Evolutionary conservation across 257 asterid genomes (phyloP).

Genomic region (Coffea canephora): DNA sequence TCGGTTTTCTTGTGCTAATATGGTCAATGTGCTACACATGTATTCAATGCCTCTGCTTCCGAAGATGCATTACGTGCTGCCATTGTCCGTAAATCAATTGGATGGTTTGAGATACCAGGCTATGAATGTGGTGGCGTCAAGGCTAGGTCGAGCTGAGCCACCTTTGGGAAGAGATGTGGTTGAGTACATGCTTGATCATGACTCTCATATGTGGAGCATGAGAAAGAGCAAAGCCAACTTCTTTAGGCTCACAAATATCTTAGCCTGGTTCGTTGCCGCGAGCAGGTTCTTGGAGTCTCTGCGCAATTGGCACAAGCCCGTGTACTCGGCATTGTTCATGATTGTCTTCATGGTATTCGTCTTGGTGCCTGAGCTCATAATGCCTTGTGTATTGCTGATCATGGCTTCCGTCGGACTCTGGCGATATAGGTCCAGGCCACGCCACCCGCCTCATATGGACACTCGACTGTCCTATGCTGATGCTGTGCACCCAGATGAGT

Average conservation of each 20-base stretch:
- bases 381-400: constrained; percentile 53
- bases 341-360: constrained; percentile 43
- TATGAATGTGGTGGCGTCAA: constrained; percentile 67
- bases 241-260: constrained; percentile 64
- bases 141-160: constrained; percentile 82
- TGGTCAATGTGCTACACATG: constrained; percentile 67
- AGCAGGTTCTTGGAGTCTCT: constrained; percentile 49
- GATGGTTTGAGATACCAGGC: constrained; percentile 77
- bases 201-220: constrained; percentile 96
- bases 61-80: constrained; percentile 88
- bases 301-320: constrained; percentile 68
- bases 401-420: constrained; percentile 64
- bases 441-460: constrained; percentile 86
- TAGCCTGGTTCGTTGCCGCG: constrained; percentile 54
- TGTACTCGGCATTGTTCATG: constrained; percentile 47
- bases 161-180: constrained; percentile 80
- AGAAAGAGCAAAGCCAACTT: constrained; percentile 91
- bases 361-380: constrained; percentile 65
- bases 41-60: constrained; percentile 74
- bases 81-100: constrained; percentile 66
- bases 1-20: constrained; percentile 69
- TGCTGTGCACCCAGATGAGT: constrained; percentile 61
- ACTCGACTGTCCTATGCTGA: constrained; percentile 72
- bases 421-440: constrained; percentile 61
- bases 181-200: constrained; percentile 93